phyloP scores from a whole-genome alignment of 441 rosid species.

The Euphorbia corollata region DNA sequence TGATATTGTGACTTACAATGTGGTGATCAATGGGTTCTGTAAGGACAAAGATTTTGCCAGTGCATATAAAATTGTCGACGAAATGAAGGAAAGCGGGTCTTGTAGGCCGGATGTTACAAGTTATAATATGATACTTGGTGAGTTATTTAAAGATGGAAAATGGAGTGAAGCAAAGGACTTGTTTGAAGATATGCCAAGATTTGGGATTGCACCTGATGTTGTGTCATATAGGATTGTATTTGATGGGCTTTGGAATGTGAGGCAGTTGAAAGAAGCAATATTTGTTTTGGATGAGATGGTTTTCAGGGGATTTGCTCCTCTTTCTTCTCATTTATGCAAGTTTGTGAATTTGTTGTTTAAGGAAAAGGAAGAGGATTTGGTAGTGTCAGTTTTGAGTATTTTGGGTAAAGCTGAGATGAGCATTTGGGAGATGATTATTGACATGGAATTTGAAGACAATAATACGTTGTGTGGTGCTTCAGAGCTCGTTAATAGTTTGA shows the following conservation, averaged over 20 bases:
- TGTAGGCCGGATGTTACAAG: slow-evolving; percentile 56
- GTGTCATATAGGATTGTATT: slow-evolving; percentile 66
- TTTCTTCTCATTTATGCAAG: slow-evolving; percentile 24
- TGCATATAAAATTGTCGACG: slow-evolving; percentile 45
- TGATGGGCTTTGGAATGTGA: slow-evolving; percentile 42
- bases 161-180: slow-evolving; percentile 52
- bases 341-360: slow-evolving; percentile 39
- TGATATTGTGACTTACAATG: slow-evolving; percentile 56
- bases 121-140: slow-evolving; percentile 51
- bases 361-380: slow-evolving; percentile 31
- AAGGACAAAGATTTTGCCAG: slow-evolving; percentile 42
- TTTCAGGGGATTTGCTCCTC: slow-evolving; percentile 59
- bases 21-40: slow-evolving; percentile 46
- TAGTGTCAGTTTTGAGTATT: slow-evolving; percentile 33
- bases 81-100: slow-evolving; percentile 42
- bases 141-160: slow-evolving; percentile 46
- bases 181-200: slow-evolving; percentile 71
- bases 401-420: slow-evolving; percentile 35
- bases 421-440: slow-evolving; percentile 36
- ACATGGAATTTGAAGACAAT: slow-evolving; percentile 27
- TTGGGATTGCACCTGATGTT: slow-evolving; percentile 59
- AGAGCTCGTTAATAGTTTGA: neutral
- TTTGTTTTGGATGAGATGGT: slow-evolving; percentile 69
- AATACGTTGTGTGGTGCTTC: neutral
- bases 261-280: slow-evolving; percentile 46